Base-by-base conservation (phyloP, 345 rosid species). In the Citrus medica region DNA sequence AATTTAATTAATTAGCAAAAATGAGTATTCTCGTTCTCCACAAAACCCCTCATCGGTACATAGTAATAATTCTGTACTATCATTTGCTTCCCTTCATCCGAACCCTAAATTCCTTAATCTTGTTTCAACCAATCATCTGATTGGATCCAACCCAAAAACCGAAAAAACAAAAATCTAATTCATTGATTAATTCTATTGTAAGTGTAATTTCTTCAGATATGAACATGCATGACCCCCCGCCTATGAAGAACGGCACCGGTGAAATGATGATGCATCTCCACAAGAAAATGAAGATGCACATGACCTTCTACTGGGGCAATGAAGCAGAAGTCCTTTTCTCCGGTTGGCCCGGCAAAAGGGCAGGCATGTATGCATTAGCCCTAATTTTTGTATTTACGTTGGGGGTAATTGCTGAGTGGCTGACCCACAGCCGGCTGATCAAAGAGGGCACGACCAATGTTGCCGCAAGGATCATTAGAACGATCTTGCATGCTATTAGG, bases 281-380 rank as follows among this genome's bases (percentile, higher is more conserved):
- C 42, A 55, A 60, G 65, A 78, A 33, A 82, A 75, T 38, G 78
- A 74, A 65, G 84, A 83, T 76, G 82, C 90, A 86, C 81, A 82
- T 83, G 90, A 72, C 87, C 30, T 89, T 87, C 81, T 86, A 69
- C 72, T 87, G 89, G 85, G 88, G 89, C 9, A 81, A 42, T 9
- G 70, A 80, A 4, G 73, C 84, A 0, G 81, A 79, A 67, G 68
- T 87, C n/a, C 87, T 89, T 27, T 86, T 89, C 86, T 5, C 73
- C 1, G 84, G 82, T 12, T 86, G 87, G 86, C 92, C 92, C 3
- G 86, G 89, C 0, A 33, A 65, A 8, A 25, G 68, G 1, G 17
- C 80, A 14, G 75, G 82, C 68, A 84, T 87, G 90, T 87, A 87
- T 37, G 78, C 17, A 1, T 16, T 86, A 22, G 81, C 90, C 17